Evolutionary conservation across 306 rosid species (phyloP).

Genomic region (Arachis hypogaea): DNA sequence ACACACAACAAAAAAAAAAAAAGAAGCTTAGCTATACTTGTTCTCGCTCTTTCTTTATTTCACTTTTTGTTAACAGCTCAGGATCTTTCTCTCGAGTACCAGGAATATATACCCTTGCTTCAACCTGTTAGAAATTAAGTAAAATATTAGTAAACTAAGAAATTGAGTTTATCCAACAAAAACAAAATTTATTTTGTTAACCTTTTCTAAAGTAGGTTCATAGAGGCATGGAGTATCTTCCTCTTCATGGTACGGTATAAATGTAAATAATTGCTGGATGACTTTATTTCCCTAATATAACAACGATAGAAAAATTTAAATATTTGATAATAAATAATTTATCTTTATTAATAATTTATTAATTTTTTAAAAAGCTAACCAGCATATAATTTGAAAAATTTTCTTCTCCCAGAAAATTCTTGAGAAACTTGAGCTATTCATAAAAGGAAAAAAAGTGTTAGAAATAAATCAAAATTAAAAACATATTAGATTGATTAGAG

Average conservation of each 20-base stretch:
- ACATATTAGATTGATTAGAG: neutral
- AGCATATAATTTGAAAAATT: slow-evolving; percentile 24
- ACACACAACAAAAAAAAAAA: neutral
- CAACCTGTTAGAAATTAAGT: slow-evolving; percentile 32
- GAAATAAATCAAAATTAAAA: too few species aligned
- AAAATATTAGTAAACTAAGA: neutral
- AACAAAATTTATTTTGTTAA: neutral
- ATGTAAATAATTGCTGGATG: slow-evolving; percentile 38
- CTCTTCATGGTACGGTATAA: neutral
- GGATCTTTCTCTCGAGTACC: slow-evolving; percentile 19
- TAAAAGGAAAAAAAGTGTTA: neutral
- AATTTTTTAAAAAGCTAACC: slow-evolving; percentile 29
- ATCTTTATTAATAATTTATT: neutral
- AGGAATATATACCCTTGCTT: neutral
- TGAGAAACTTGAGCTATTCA: slow-evolving; percentile 28
- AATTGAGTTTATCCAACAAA: neutral
- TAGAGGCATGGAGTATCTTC: slow-evolving; percentile 27
- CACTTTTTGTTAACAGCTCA: neutral
- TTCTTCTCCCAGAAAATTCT: slow-evolving; percentile 20
- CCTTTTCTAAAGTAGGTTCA: slow-evolving; percentile 38
- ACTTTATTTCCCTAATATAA: slow-evolving; percentile 45
- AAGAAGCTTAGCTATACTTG: slow-evolving; percentile 29
- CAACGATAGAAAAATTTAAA: neutral
- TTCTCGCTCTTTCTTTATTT: slow-evolving; percentile 39
- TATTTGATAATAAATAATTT: neutral